Percentiles rank a stretch among this genome's conserved stretches.
These are phyloP conservation scores for Suillus sp. DNA, from an alignment of 768 basidiomycete species.

Conservation along the genomic window DNA sequence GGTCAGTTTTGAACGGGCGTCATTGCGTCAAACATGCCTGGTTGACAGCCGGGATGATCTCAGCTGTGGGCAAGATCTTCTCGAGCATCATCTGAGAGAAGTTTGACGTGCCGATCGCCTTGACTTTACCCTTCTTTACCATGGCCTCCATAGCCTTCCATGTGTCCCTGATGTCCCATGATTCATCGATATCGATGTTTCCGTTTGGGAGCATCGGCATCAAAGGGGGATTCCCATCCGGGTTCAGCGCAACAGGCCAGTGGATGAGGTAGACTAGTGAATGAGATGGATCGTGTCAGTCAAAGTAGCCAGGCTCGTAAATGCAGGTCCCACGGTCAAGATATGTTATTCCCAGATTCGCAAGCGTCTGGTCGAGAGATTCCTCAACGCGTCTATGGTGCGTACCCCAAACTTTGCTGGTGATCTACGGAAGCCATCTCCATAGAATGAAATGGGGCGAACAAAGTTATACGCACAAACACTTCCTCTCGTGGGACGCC, in stretches of 20 bases:
- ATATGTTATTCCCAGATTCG: constrained; percentile 79
- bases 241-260: constrained; percentile 77
- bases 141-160: constrained; percentile 86
- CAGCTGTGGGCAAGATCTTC: constrained; percentile 65
- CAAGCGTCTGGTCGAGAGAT: constrained; percentile 71
- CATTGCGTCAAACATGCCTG: constrained; percentile 48
- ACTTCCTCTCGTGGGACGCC: constrained; percentile 78
- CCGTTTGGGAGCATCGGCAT: constrained; percentile 64
- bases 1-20: not conserved
- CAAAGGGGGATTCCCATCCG: constrained; percentile 60
- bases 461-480: constrained; percentile 45
- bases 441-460: not conserved
- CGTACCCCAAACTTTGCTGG: constrained; percentile 71
- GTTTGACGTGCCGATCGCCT: constrained; percentile 74
- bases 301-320: constrained; percentile 4
- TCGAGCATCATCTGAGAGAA: constrained; percentile 71
- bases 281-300: constrained; percentile 1
- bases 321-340: constrained; percentile 60
- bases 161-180: constrained; percentile 69
- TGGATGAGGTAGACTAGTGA: constrained; percentile 64
- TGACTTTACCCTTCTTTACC: constrained; percentile 67
- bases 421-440: constrained; percentile 46
- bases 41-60: constrained; percentile 70
- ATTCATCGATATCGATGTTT: constrained; percentile 63
- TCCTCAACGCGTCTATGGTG: constrained; percentile 73